Conservation (phyloP, 768 basidiomycete genomes). For the Suillus americanus region DNA sequence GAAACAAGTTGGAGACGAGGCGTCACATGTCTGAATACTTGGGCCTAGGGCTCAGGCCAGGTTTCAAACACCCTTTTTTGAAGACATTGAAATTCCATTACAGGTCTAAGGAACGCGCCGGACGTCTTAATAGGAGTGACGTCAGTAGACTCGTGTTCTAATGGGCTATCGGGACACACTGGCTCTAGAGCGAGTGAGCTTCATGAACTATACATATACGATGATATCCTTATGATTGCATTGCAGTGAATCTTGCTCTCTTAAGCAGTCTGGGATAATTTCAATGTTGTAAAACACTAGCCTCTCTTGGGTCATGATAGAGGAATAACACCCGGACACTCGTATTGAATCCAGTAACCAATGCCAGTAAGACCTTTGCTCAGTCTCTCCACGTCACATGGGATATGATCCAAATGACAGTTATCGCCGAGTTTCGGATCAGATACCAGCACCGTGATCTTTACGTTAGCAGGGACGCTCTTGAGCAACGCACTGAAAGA, state of each 20-base stretch:
- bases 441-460: background rate
- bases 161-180: background rate
- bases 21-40: background rate
- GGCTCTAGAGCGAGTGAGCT: background rate
- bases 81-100: background rate
- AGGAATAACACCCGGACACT: slow-evolving; percentile 8
- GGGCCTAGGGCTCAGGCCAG: background rate
- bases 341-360: slow-evolving; percentile 1
- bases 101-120: background rate
- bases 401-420: background rate
- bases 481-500: background rate
- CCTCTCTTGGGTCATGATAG: background rate
- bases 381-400: background rate
- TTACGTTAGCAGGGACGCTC: background rate
- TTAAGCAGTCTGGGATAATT: too few species aligned
- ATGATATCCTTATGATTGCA: too few species aligned
- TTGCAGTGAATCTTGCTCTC: too few species aligned
- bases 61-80: background rate
- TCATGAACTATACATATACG: background rate
- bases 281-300: background rate
- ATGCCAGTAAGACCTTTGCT: background rate
- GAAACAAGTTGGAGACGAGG: background rate
- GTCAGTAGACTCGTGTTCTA: background rate
- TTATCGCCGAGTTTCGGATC: background rate
- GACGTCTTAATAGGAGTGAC: background rate